Conservation (phyloP, 352 stramenopile species). For the Phytopythium delawarense region DNA sequence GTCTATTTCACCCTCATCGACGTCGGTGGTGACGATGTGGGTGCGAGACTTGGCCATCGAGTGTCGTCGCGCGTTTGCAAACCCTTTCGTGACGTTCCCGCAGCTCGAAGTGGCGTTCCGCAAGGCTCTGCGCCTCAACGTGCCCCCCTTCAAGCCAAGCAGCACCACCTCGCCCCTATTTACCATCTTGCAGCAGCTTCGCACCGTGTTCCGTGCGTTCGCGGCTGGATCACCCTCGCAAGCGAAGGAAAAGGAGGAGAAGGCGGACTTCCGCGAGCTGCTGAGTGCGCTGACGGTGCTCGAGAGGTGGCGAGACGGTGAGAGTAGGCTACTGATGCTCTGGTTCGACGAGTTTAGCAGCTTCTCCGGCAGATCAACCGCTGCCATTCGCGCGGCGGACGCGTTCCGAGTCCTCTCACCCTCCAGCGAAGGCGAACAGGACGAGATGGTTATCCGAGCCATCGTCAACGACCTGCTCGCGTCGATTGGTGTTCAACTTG, state of each 20-base stretch:
- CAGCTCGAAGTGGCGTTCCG: constrained; percentile 39
- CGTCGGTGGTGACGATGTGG: constrained; percentile 16
- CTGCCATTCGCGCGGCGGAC: constrained; percentile 22
- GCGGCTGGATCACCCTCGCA: neutral
- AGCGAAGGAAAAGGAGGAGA: constrained; percentile 7
- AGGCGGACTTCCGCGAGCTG: constrained; percentile 43
- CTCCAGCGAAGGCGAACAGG: constrained; percentile 27
- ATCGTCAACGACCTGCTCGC: constrained; percentile 16
- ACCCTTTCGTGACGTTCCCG: constrained; percentile 21
- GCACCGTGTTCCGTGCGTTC: constrained; percentile 31
- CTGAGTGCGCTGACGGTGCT: constrained; percentile 44
- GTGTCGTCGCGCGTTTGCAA: constrained; percentile 21
- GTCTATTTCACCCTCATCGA: neutral
- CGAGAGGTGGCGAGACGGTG: constrained; percentile 43
- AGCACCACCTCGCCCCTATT: constrained; percentile 1
- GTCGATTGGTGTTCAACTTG: neutral
- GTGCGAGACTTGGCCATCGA: constrained; percentile 27
- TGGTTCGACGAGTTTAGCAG: constrained; percentile 58
- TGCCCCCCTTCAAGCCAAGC: neutral
- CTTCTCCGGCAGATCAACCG: constrained; percentile 16
- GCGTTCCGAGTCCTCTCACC: constrained; percentile 25
- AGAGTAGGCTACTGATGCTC: constrained; percentile 33
- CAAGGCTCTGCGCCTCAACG: constrained; percentile 22
- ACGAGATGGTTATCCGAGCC: constrained; percentile 33
- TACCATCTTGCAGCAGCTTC: constrained; percentile 17